phyloP scores from a whole-genome alignment of 2,329 filamentous ascomycete genomes.

The Pseudopyricularia cyperi region DNA sequence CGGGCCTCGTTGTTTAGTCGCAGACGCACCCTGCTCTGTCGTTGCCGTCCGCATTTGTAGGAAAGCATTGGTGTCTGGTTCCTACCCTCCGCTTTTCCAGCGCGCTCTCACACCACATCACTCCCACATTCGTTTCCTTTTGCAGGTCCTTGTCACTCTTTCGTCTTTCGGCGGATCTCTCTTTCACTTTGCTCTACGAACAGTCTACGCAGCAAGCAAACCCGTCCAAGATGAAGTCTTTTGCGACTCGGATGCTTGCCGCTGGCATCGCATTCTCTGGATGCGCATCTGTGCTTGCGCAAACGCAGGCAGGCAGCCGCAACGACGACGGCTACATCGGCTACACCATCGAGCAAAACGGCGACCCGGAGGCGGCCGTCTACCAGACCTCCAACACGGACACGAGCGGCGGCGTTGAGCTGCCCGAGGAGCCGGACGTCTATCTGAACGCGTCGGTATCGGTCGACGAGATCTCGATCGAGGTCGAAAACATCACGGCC shows the following conservation, averaged over 20 bases:
- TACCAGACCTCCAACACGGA: slow-evolving; percentile 41
- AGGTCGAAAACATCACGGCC: slow-evolving; percentile 45
- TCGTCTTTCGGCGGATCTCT: neutral
- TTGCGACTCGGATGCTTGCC: slow-evolving; percentile 7
- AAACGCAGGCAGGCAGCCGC: slow-evolving; percentile 8
- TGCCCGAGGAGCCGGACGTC: slow-evolving; percentile 38
- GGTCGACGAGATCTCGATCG: slow-evolving; percentile 44
- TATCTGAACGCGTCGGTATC: slow-evolving; percentile 45
- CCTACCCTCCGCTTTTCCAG: too few relatives aligned
- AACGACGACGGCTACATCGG: slow-evolving; percentile 36
- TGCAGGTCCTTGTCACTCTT: neutral
- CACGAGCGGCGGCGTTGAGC: slow-evolving; percentile 23
- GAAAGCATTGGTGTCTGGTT: too few relatives aligned
- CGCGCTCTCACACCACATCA: too few relatives aligned
- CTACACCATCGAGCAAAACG: slow-evolving; percentile 37
- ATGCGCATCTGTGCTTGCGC: slow-evolving; percentile 15
- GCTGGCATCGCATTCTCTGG: slow-evolving; percentile 10
- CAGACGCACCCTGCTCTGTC: too few relatives aligned
- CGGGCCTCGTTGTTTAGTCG: too few relatives aligned
- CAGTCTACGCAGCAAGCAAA: neutral
- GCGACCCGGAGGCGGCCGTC: slow-evolving; percentile 33
- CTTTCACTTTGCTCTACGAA: neutral
- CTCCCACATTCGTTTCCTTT: neutral
- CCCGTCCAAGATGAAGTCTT: neutral
- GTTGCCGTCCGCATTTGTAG: too few relatives aligned